phyloP scores from a whole-genome alignment of 1,284 basidiomycete genomes.

The Pseudomicrostroma phylloplanum region DNA sequence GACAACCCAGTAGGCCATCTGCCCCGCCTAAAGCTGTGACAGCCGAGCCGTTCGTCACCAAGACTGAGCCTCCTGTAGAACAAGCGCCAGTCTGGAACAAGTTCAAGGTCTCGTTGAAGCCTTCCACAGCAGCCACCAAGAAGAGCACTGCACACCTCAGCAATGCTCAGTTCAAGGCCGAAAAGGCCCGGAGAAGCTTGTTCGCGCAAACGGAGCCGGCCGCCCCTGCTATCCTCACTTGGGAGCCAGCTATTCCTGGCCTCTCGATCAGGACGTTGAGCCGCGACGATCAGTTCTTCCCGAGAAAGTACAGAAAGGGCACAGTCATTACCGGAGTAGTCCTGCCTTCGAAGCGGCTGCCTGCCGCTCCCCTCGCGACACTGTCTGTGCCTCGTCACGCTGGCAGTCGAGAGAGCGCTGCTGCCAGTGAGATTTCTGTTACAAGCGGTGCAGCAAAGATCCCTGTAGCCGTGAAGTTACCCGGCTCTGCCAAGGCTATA shows the following conservation, averaged over 20 bases:
- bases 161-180: slow-evolving; percentile 5
- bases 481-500: background rate
- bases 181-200: slow-evolving; percentile 5
- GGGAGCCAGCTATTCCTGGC: slow-evolving; percentile 33
- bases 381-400: too few relatives aligned
- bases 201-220: slow-evolving; percentile 7
- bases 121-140: slow-evolving; percentile 8
- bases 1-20: background rate
- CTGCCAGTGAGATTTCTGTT: too few relatives aligned
- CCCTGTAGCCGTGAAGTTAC: background rate
- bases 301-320: slow-evolving; percentile 35
- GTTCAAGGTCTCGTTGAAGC: slow-evolving; percentile 26
- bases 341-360: slow-evolving; percentile 24
- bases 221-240: slow-evolving; percentile 24
- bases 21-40: slow-evolving; percentile 1
- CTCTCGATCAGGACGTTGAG: slow-evolving; percentile 35
- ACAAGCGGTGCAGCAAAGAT: too few relatives aligned
- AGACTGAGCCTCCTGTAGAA: slow-evolving; percentile 25
- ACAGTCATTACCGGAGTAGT: slow-evolving; percentile 31
- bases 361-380: slow-evolving; percentile 16
- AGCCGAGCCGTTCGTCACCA: slow-evolving; percentile 25
- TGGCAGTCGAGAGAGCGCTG: too few relatives aligned
- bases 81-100: slow-evolving; percentile 37
- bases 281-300: slow-evolving; percentile 38
- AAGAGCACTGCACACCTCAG: background rate